A percentile compares a stretch with the other conserved stretches of the same genome.
phyloP scores from a whole-genome alignment of 768 basidiomycete genomes.

The Xanthoconium purpureum region DNA sequence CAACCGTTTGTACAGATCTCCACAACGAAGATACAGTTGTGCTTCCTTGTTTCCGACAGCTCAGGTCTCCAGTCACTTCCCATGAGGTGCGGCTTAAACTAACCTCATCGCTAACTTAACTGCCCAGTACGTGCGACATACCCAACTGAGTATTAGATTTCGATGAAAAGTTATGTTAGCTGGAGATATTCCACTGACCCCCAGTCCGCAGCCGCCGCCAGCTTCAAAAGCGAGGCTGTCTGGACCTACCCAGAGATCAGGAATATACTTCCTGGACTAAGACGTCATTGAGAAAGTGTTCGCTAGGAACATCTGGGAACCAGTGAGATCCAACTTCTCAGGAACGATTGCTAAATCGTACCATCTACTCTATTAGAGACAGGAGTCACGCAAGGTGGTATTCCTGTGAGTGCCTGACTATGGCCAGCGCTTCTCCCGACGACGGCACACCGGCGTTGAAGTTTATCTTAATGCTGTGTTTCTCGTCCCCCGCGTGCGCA shows the following conservation, averaged over 20 bases:
- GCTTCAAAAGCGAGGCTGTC: background rate
- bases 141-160: background rate
- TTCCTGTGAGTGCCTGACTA: background rate
- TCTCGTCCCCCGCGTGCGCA: background rate
- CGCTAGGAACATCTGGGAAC: constrained; percentile 1
- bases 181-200: background rate
- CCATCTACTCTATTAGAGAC: background rate
- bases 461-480: constrained; percentile 4
- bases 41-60: constrained; percentile 2
- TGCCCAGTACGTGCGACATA: background rate
- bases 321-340: background rate
- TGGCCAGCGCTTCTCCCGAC: background rate
- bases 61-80: constrained; percentile 5
- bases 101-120: background rate
- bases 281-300: background rate
- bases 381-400: background rate
- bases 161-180: background rate
- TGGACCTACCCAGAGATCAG: background rate
- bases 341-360: background rate
- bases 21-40: background rate
- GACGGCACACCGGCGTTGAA: background rate
- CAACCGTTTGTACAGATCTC: constrained; percentile 10
- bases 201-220: background rate
- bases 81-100: constrained; percentile 1
- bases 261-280: background rate